These are phyloP conservation scores for Amaranthus tricolor DNA, from an alignment of 179 eudicot genomes.

Conservation along the genomic window DNA sequence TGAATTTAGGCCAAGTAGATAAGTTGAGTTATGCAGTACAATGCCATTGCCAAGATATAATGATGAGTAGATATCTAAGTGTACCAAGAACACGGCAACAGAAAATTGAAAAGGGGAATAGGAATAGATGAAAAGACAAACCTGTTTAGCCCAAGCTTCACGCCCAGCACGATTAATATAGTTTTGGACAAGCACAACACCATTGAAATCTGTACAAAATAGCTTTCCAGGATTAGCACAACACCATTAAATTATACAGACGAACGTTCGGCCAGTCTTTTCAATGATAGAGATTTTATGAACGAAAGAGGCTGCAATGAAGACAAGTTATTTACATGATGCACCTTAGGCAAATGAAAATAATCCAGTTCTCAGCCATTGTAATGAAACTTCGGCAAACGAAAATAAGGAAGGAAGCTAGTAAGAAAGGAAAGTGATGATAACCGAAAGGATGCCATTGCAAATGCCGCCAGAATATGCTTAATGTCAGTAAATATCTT, in stretches of 20 bases:
- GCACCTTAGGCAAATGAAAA: too few species aligned
- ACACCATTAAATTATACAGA: background rate
- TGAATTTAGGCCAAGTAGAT: background rate
- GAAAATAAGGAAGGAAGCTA: too few species aligned
- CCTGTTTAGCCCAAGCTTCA: conserved; percentile 86
- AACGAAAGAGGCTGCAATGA: background rate
- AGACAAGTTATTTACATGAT: background rate
- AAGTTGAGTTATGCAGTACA: too few species aligned
- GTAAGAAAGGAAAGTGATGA: too few species aligned
- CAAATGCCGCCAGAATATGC: too few species aligned
- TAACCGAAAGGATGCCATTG: too few species aligned
- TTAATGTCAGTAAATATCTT: too few species aligned
- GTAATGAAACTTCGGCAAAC: too few species aligned
- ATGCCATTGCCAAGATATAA: background rate
- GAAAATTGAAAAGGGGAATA: background rate
- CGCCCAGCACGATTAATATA: conserved; percentile 66
- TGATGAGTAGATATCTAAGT: background rate
- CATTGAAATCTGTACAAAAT: conserved; percentile 74
- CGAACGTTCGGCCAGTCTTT: background rate
- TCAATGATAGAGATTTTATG: background rate
- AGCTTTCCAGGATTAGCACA: conserved; percentile 14
- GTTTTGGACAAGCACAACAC: conserved; percentile 83
- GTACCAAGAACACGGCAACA: background rate
- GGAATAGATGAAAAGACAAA: conserved; percentile 15
- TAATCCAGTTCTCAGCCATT: too few species aligned